Evolutionary conservation across 192 early-diverging fungal genomes (phyloP).

Genomic region (Gonapodya prolifera): DNA sequence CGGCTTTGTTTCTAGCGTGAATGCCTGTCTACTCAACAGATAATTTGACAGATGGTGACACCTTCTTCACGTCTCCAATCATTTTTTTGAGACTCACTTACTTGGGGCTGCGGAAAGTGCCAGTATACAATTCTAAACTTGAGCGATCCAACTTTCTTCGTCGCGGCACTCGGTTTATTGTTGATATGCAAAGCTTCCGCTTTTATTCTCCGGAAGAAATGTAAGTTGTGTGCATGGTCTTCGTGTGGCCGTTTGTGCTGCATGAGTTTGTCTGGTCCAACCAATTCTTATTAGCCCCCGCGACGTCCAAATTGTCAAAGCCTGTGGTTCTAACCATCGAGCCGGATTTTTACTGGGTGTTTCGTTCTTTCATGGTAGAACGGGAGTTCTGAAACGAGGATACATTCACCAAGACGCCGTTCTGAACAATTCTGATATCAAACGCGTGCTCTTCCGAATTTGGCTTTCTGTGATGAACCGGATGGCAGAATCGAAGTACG

Average conservation of each 20-base stretch:
- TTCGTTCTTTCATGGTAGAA: not conserved
- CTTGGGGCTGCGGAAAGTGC: not conserved
- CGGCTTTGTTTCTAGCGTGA: not conserved
- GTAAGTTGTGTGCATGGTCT: not conserved
- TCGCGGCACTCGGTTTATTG: not conserved
- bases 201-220: not conserved
- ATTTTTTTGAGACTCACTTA: not conserved
- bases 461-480: not conserved
- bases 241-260: not conserved
- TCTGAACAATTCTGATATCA: not conserved
- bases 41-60: not conserved
- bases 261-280: not conserved
- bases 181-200: not conserved
- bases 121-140: not conserved
- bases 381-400: not conserved
- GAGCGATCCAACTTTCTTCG: not conserved
- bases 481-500: not conserved
- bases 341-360: not conserved
- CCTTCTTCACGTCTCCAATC: not conserved
- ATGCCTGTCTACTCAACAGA: not conserved
- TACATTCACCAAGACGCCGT: not conserved
- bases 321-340: not conserved
- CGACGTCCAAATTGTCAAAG: not conserved
- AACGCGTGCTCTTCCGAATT: not conserved
- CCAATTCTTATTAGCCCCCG: not conserved